Evolutionary conservation across 2,329 filamentous ascomycete genomes (phyloP), one percentile per base, ranked within the genome.

Genomic region (Fusarium piperis): DNA sequence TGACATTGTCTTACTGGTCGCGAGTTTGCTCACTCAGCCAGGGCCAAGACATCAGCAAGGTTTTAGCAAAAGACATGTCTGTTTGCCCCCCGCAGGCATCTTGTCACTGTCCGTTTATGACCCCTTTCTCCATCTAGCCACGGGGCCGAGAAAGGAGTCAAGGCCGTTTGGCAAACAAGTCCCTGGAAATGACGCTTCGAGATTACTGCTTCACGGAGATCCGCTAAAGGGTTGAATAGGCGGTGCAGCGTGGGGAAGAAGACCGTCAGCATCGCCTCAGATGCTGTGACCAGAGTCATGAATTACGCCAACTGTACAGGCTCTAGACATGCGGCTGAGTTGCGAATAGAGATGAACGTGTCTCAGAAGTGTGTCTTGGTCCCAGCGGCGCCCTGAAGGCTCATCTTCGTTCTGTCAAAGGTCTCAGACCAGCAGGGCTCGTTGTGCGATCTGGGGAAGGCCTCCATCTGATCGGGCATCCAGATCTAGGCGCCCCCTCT

Each of bases 1-100:
- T 72, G 66, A 71, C 61, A 64, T 75, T 69, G 64, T 64, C 64
- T 72, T 66, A 73, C 67, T 65, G 48, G 56, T 51, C 55, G 57
- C 30, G 59, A 61, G 63, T 67, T 73, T 74, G 65, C 65, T 18
- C 65, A 35, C 56, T 62, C 46, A 52, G 44, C 59, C 48, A 57
- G 64, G 26, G 51, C 56, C 51, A 48, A 28, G 57, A 35, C 18
- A 44, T 59, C 48, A 12, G 23, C 38, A 32, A 48, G 23, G 52
- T 20, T 44, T 20, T 70, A 26, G 35, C 23, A 44, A 39, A 46
- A 67, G 58, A 51, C 23, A 68, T 38, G 52, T 48, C 61, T 55
- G 73, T 71, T 74, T 72, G 73, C 61, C 41, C 23, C 44, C 36
- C 30, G 41, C 36, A 30, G 46, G 44, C 20, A 15, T 38, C 63